Conservation (phyloP, 306 rosid species). For the Elaeagnus macrophylla region DNA sequence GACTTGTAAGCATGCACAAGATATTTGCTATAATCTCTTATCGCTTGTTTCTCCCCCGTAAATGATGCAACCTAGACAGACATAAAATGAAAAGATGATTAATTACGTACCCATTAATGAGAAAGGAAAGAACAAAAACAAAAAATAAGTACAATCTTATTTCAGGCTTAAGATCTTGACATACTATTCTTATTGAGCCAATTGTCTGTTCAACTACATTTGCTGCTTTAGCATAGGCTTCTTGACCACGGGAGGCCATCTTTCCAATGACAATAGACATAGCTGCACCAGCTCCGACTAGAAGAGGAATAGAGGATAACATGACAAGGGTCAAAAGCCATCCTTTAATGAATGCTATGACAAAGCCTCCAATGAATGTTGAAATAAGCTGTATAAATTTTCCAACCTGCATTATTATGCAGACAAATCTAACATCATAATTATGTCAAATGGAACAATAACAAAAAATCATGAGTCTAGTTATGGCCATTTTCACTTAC, state of each 20-base stretch:
- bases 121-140: not conserved
- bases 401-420: slow-evolving; percentile 17
- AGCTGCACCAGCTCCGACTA: slow-evolving; percentile 4
- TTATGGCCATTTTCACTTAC: slow-evolving; percentile 13
- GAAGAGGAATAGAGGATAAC: slow-evolving; percentile 9
- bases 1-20: slow-evolving; percentile 8
- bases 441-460: not conserved
- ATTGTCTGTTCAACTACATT: slow-evolving; percentile 28
- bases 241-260: slow-evolving; percentile 13
- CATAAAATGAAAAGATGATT: not conserved
- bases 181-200: slow-evolving; percentile 23
- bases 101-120: no score
- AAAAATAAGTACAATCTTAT: not conserved
- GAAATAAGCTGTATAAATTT: slow-evolving; percentile 18
- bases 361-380: slow-evolving; percentile 20
- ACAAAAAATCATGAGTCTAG: no score
- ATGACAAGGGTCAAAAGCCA: slow-evolving; percentile 22
- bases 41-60: slow-evolving; percentile 17
- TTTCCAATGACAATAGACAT: slow-evolving; percentile 1
- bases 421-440: not conserved
- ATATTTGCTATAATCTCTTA: slow-evolving; percentile 5
- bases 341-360: slow-evolving; percentile 16
- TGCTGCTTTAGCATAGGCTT: slow-evolving; percentile 18
- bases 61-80: slow-evolving; percentile 16
- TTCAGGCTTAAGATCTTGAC: not conserved